Evolutionary conservation across 2,329 filamentous ascomycete genomes (phyloP).

Genomic region (Colletotrichum agaves): DNA sequence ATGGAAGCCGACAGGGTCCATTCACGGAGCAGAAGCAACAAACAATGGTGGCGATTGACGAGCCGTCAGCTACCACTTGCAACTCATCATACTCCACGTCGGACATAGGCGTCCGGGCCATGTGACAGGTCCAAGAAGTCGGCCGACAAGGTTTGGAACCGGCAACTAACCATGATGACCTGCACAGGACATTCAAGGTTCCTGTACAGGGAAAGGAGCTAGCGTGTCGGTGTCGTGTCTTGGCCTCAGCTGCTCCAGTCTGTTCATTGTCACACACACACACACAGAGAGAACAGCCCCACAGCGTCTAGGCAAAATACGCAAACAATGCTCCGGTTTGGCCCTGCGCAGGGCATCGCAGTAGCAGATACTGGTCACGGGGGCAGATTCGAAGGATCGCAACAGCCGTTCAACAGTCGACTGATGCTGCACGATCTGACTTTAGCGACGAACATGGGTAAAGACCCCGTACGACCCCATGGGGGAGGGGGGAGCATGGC

Average conservation of each 20-base stretch:
- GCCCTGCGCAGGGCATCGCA: constrained; percentile 14
- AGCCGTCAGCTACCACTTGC: too few relatives aligned
- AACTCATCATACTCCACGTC: neutral
- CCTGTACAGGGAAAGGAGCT: constrained; percentile 13
- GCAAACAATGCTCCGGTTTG: neutral
- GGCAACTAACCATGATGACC: neutral
- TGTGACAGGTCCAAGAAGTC: neutral
- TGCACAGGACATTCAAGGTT: constrained; percentile 11
- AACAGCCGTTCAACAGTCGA: constrained; percentile 21
- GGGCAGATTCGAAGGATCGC: neutral
- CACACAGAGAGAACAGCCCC: constrained; percentile 28
- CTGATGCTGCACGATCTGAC: neutral
- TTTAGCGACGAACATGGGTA: constrained; percentile 6
- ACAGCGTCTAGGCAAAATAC: neutral
- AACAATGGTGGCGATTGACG: too few relatives aligned
- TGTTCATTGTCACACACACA: constrained; percentile 20
- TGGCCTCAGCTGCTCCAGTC: neutral
- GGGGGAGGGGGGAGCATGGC: neutral
- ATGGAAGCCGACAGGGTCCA: too few relatives aligned
- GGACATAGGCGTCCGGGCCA: neutral
- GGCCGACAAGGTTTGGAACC: neutral
- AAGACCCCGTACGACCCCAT: neutral
- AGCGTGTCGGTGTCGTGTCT: neutral
- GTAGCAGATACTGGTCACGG: constrained; percentile 12
- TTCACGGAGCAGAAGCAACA: too few relatives aligned